phyloP scores from a whole-genome alignment of 768 basidiomycete genomes.

The Phylloporus sp. region DNA sequence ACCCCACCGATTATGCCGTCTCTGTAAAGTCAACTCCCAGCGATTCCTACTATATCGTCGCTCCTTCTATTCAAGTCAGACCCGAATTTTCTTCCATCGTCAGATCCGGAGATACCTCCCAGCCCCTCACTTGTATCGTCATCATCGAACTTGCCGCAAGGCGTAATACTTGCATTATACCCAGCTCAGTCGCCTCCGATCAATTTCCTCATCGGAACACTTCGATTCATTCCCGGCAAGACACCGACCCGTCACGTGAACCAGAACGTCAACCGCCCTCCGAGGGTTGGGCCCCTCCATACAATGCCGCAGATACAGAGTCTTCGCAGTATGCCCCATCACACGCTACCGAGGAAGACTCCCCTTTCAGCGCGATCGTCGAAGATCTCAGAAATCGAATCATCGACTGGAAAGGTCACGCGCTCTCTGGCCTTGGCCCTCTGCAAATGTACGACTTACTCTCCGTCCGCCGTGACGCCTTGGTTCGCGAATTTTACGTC shows the following conservation, averaged over 20 bases:
- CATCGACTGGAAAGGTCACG: conserved; percentile 94
- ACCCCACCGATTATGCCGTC: conserved; percentile 63
- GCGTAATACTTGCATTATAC: conserved; percentile 46
- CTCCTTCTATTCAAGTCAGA: conserved; percentile 90
- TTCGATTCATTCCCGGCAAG: conserved; percentile 18
- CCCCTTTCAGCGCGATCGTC: conserved; percentile 78
- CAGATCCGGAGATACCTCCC: conserved; percentile 61
- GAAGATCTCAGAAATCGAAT: conserved; percentile 88
- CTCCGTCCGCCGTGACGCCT: conserved; percentile 80
- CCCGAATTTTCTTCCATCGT: conserved; percentile 85
- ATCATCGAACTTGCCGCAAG: conserved; percentile 88
- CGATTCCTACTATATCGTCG: conserved; percentile 69
- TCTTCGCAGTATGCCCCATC: conserved; percentile 28
- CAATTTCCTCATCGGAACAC: conserved; percentile 34
- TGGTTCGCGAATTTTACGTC: conserved; percentile 91
- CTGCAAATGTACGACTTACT: conserved; percentile 91
- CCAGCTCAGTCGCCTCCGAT: conserved; percentile 51
- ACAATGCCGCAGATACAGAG: conserved; percentile 27
- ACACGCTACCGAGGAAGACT: conserved; percentile 48
- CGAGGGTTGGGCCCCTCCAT: conserved; percentile 26
- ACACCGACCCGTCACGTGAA: conserved; percentile 15
- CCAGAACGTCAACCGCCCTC: conserved; percentile 15
- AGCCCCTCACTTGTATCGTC: conserved; percentile 91
- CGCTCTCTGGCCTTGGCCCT: conserved; percentile 80
- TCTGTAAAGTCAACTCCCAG: conserved; percentile 45